Evolutionary conservation across 2,329 filamentous ascomycete species (phyloP).

Genomic region (Penicillium occitanis): DNA sequence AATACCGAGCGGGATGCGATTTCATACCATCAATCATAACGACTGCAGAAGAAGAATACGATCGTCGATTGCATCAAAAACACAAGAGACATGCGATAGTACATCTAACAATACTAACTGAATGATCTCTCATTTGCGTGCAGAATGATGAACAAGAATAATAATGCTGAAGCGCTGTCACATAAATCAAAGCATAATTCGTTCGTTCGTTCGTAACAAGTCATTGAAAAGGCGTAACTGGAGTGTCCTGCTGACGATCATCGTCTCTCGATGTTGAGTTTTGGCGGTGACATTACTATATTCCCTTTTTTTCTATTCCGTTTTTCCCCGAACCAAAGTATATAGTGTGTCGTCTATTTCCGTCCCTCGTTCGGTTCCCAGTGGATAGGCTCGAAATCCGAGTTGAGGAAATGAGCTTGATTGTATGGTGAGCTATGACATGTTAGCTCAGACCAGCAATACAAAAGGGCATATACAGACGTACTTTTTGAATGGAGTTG

Average conservation of each 20-base stretch:
- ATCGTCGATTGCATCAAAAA: neutral
- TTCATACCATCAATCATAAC: neutral
- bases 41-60: neutral
- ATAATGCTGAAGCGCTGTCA: conserved; percentile 19
- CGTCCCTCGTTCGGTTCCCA: conserved; percentile 44
- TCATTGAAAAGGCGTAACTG: neutral
- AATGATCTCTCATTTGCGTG: neutral
- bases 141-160: conserved; percentile 7
- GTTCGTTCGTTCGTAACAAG: conserved; percentile 4
- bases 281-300: neutral
- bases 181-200: conserved; percentile 10
- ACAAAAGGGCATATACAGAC: neutral
- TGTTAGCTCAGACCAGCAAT: neutral
- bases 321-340: neutral
- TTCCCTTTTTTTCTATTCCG: neutral
- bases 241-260: neutral
- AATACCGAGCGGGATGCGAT: conserved; percentile 11
- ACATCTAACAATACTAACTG: neutral
- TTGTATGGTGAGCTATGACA: conserved; percentile 44
- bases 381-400: conserved; percentile 48
- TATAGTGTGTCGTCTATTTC: conserved; percentile 25
- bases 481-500: conserved; percentile 46
- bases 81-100: neutral
- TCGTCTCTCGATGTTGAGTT: neutral
- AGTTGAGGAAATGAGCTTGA: conserved; percentile 48